Percentiles rank a stretch among this genome's conserved stretches.
Evolutionary conservation across 2,329 filamentous ascomycete species (phyloP).

Genomic region (Immersiporthe knoxdaviesiana): DNA sequence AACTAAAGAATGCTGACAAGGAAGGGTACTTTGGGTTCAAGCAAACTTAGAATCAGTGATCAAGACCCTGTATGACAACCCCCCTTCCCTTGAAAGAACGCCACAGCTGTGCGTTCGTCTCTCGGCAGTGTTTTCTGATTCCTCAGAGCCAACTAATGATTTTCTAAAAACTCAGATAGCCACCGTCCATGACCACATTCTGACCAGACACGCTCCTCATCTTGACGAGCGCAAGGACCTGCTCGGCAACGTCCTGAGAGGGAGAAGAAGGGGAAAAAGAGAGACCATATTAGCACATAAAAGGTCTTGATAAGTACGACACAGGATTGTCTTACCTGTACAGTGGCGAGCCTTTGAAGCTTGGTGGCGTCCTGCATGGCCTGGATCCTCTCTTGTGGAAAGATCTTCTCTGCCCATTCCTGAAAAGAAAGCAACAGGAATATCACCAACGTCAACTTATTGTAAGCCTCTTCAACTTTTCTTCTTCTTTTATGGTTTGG

Average conservation of each 20-base stretch:
- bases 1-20: too few species aligned
- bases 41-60: too few species aligned
- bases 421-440: constrained; percentile 19
- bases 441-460: constrained; percentile 18
- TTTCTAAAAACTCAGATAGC: constrained; percentile 30
- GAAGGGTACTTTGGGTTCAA: too few species aligned
- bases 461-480: not conserved
- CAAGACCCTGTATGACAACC: too few species aligned
- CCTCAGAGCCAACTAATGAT: too few species aligned
- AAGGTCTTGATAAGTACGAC: not conserved
- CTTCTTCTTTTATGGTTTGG: too few species aligned
- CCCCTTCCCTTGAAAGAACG: too few species aligned
- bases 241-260: constrained; percentile 55
- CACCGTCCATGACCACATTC: constrained; percentile 55
- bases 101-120: too few species aligned
- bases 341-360: constrained; percentile 61
- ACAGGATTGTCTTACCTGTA: constrained; percentile 46
- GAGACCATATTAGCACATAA: not conserved
- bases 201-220: constrained; percentile 55
- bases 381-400: constrained; percentile 62
- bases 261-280: not conserved
- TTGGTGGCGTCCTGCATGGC: constrained; percentile 57
- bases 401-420: constrained; percentile 63
- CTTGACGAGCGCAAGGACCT: constrained; percentile 54
- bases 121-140: not conserved